A percentile compares a stretch with the other conserved stretches of the same genome.
Conservation (phyloP, 192 early-diverging fungal species). For the Mortierella hygrophila region DNA sequence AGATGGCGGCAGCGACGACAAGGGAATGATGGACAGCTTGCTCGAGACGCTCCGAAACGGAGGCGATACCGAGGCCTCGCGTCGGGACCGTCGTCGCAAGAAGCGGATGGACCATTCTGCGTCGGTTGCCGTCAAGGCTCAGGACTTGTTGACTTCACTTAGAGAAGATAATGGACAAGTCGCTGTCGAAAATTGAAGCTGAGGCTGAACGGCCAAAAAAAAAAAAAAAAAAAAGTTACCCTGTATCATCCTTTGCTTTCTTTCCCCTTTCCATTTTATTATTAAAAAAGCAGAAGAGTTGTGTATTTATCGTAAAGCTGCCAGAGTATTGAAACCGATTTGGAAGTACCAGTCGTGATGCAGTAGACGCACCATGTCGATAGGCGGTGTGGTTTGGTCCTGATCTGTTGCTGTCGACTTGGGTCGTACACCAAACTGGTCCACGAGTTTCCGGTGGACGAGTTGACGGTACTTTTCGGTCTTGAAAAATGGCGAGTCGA, state of each 20-base stretch:
- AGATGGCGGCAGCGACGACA: slow-evolving; percentile 67
- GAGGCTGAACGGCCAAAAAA: neutral
- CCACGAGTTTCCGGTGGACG: slow-evolving; percentile 16
- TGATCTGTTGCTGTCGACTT: neutral
- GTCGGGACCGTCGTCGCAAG: slow-evolving; percentile 48
- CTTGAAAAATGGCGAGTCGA: slow-evolving; percentile 32
- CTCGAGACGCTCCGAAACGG: slow-evolving; percentile 79
- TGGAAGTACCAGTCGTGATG: slow-evolving; percentile 30
- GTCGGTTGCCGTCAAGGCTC: slow-evolving; percentile 47
- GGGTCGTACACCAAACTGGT: slow-evolving; percentile 23
- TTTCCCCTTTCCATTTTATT: neutral
- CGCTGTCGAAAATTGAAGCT: neutral
- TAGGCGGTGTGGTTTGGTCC: neutral
- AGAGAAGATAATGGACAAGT: slow-evolving; percentile 30
- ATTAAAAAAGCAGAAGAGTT: neutral
- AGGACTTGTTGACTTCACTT: slow-evolving; percentile 46
- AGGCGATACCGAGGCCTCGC: slow-evolving; percentile 63
- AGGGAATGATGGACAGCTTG: slow-evolving; percentile 84
- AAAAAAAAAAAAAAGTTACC: neutral
- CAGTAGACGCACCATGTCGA: neutral
- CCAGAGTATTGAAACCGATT: slow-evolving; percentile 41
- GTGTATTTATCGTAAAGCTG: neutral
- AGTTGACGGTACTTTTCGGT: slow-evolving; percentile 19
- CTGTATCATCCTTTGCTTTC: neutral
- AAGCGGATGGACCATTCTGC: slow-evolving; percentile 31